Base-by-base conservation (phyloP, 805 yeast genomes). In the Kodamaea jinghongensis region DNA sequence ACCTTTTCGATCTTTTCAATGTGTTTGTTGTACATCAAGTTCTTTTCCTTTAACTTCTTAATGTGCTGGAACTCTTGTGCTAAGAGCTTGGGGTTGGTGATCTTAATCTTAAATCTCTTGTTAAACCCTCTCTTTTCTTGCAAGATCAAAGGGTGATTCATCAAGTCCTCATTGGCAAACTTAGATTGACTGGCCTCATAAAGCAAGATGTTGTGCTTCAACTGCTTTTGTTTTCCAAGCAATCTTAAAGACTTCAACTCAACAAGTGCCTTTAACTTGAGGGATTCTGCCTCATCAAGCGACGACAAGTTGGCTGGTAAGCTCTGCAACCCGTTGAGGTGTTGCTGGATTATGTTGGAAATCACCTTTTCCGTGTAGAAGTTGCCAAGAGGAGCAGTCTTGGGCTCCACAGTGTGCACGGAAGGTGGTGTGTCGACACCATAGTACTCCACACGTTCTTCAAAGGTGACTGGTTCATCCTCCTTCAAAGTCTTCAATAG, bases 61-160 rank as follows among this genome's bases (percentile, higher is more conserved):
- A 82, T 83, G 55, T 80, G 83, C 52, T 84, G 88, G 42, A 86
- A 67, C 54, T 83, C 86, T 56, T 80, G 83, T 3, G 90, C 89
- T 33, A 86, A 65, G 44, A 82, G 71, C 4, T 87, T 84, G 1
- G 95, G 86, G 52, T 83, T 85, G 13, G 82, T 79, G 22, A 83
- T 83, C 43, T 78, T 79, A 38, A 82, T 74, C 55, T 84, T 86
- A 25, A 79, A 79, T 56, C 87, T 75, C 12, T 83, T 69, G 54
- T 80, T 80, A 42, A 78, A 73, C 0, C 86, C 76, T 55, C 95
- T 70, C 52, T 81, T 82, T 36, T 87, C 86, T 31, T 84, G 80
- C 49, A 76, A 67, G 2, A 83, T 74, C 35, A 75, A 67, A 4
- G 86, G 75, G 40, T 78, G 71, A 33, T 70, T 67, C 36, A 72